Conservation (phyloP, 257 asterid species). For the Thymus mandschuricus region DNA sequence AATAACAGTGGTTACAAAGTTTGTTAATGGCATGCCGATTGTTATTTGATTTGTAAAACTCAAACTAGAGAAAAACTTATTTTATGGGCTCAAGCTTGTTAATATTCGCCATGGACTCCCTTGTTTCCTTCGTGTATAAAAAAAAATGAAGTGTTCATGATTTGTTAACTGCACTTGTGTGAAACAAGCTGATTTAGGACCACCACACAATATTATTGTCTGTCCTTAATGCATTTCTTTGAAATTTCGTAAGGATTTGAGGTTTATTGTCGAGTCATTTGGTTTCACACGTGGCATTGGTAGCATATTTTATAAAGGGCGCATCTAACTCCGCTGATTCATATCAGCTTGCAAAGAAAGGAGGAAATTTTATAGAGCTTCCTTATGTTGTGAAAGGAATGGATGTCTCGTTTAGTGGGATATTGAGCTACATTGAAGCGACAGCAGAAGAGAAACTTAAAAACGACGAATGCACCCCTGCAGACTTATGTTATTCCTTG, state of each 20-base stretch:
- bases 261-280: background rate
- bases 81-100: background rate
- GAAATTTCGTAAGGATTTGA: background rate
- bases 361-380: constrained; percentile 82
- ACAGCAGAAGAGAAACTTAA: constrained; percentile 89
- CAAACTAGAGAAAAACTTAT: background rate
- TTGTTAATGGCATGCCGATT: background rate
- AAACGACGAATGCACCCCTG: constrained; percentile 61
- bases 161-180: background rate
- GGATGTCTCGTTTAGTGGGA: constrained; percentile 99
- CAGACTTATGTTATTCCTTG: constrained; percentile 60
- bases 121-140: background rate
- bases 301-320: constrained; percentile 15
- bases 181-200: background rate
- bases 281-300: background rate
- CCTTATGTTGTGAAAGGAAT: constrained; percentile 98
- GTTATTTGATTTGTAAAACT: background rate
- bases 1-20: background rate
- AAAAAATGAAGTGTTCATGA: background rate
- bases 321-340: constrained; percentile 16
- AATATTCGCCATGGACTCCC: background rate
- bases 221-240: background rate
- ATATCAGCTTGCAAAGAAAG: constrained; percentile 93
- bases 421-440: constrained; percentile 86
- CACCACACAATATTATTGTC: too few species aligned